These are phyloP conservation scores for Begonia loranthoides DNA, from an alignment of 306 rosid genomes.

Conservation along the genomic window DNA sequence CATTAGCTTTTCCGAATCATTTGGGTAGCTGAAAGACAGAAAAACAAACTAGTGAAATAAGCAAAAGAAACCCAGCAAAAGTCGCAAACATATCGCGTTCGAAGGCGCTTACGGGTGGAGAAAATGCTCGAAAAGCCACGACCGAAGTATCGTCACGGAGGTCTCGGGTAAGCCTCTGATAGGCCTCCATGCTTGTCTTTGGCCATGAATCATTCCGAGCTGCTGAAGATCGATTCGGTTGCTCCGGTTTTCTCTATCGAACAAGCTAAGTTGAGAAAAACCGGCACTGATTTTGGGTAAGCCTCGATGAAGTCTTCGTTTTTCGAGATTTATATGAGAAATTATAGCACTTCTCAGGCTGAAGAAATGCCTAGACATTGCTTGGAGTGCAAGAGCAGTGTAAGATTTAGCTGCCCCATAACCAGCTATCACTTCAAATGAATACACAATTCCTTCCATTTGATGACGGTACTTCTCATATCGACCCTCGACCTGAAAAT, in stretches of 20 bases:
- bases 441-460: conserved; percentile 53
- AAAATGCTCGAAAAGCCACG: conserved; percentile 85
- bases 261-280: conserved; percentile 50
- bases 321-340: conserved; percentile 40
- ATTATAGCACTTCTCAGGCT: conserved; percentile 55
- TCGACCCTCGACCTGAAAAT: conserved; percentile 57
- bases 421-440: conserved; percentile 65
- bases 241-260: conserved; percentile 38
- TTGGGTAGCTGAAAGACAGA: conserved; percentile 56
- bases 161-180: conserved; percentile 80
- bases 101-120: conserved; percentile 66
- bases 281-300: conserved; percentile 39
- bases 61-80: background rate
- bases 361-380: conserved; percentile 79
- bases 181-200: conserved; percentile 73
- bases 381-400: conserved; percentile 70
- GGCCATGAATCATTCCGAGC: conserved; percentile 53
- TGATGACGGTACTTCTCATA: conserved; percentile 63
- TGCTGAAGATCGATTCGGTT: conserved; percentile 48
- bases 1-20: conserved; percentile 64
- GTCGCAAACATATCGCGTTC: background rate
- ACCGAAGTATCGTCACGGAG: conserved; percentile 66
- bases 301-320: conserved; percentile 20
- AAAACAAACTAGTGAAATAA: background rate
- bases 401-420: conserved; percentile 57